Evolutionary conservation across 225 moss, liverwort and hornwort species (phyloP), one percentile per base, ranked within the genome.

Genomic region (Sphagnum tenellum): DNA sequence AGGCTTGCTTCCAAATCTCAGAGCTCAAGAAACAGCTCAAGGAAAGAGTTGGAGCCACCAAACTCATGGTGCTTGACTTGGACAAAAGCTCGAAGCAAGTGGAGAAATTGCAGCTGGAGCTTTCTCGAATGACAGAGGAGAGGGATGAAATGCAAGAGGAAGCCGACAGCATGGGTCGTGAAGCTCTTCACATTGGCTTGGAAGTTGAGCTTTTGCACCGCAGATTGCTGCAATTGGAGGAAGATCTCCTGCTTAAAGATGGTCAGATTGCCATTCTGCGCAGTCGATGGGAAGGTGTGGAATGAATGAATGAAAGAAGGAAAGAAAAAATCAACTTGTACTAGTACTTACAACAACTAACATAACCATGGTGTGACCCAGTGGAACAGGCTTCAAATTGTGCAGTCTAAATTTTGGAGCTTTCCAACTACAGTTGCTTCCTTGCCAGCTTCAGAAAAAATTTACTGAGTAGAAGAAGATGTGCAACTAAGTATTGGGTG

Each of bases 261-360:
- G 85, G 85, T 29, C 85, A 85, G 73, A 78, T 85, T 66, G 81
- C 85, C 6, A 85, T 85, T 60, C 67, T 84, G 58, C 78, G 78
- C 63, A 62, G 81, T 4, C 62, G 64, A 50, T 84, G 78, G 80
- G 81, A 81, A 69, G 76, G 71, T 63, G 70, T 77, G 6, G 52
- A 52, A 9, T 6, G 52, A 52, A 52, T 29, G 29, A 29, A 29
- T 29, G 29, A 29, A 29, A 1, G 29, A 29, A 29, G 29, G 29
- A 29, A 29, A 29, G 29, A 29, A 29, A 29, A 29, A 29, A 29
- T 29, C 29, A 29, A 29, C 1, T 29, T 29, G 29, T 29, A 29
- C 29, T 29, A 29, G 29, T 29, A 29, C 29, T 29, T 29, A 29
- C 29, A 29, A 29, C 29, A 29, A 29, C 29, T 29, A 29, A 29